Evolutionary conservation across 352 stramenopile genomes (phyloP).

Genomic region (Phytopythium delawarense): DNA sequence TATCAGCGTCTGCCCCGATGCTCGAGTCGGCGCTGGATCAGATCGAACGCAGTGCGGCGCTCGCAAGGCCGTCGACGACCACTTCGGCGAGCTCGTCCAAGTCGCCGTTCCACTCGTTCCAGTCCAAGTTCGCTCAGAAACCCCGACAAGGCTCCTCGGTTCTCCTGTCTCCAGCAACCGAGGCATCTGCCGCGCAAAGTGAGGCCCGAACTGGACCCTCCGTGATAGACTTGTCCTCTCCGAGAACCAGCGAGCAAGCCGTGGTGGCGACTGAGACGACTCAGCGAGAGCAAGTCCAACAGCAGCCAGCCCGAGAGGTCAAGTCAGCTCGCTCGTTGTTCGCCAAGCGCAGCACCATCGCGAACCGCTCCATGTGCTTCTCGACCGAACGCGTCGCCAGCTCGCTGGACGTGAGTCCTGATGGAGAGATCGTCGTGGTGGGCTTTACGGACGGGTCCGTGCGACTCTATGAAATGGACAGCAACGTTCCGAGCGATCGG

Average conservation of each 20-base stretch:
- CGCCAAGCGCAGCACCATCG: slow-evolving; percentile 27
- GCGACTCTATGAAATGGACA: slow-evolving; percentile 82
- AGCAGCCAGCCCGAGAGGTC: background rate
- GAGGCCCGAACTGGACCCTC: slow-evolving; percentile 24
- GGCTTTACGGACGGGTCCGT: slow-evolving; percentile 78
- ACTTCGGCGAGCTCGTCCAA: slow-evolving; percentile 32
- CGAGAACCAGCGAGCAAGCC: background rate
- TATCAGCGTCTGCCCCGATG: slow-evolving; percentile 5
- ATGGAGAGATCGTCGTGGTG: slow-evolving; percentile 80
- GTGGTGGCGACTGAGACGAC: background rate
- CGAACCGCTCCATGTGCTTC: slow-evolving; percentile 76
- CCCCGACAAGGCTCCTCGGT: slow-evolving; percentile 6
- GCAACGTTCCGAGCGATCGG: slow-evolving; percentile 73
- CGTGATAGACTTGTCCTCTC: slow-evolving; percentile 23
- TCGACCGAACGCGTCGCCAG: slow-evolving; percentile 71
- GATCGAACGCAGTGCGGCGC: slow-evolving; percentile 31
- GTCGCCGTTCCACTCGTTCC: slow-evolving; percentile 79
- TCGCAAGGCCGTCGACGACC: slow-evolving; percentile 14
- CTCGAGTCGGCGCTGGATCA: slow-evolving; percentile 36
- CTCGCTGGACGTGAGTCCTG: slow-evolving; percentile 68
- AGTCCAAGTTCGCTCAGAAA: slow-evolving; percentile 48
- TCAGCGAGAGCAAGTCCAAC: background rate
- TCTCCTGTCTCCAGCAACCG: slow-evolving; percentile 9
- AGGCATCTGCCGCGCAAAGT: background rate
- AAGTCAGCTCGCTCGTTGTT: slow-evolving; percentile 60